These are phyloP conservation scores for Arctostaphylos glauca DNA, from an alignment of 148 eudicot genomes.

Conservation along the genomic window DNA sequence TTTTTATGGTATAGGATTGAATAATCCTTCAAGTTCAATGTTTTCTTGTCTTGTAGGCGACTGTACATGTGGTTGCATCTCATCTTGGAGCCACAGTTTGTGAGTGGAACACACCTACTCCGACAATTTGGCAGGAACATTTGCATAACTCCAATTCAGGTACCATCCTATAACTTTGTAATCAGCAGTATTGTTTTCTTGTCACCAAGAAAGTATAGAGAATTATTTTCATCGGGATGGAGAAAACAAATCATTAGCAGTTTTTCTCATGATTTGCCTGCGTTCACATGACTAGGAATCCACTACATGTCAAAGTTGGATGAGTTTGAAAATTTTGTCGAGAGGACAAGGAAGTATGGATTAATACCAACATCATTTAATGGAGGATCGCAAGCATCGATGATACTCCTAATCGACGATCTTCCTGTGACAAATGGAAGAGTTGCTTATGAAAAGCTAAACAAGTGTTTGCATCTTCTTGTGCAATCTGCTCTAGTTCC, in stretches of 20 bases:
- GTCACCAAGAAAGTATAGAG: background rate
- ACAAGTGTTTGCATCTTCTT: conserved; percentile 67
- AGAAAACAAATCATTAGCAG: background rate
- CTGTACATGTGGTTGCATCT: conserved; percentile 69
- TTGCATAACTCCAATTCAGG: conserved; percentile 67
- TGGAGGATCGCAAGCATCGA: conserved; percentile 33
- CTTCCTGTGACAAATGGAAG: conserved; percentile 82
- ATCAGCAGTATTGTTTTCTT: background rate
- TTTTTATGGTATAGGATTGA: background rate
- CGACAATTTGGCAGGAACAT: conserved; percentile 95
- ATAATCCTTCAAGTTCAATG: conserved; percentile 4
- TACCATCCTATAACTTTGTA: conserved; percentile 21
- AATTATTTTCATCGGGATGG: background rate
- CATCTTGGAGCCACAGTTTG: conserved; percentile 64
- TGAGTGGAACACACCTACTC: conserved; percentile 97
- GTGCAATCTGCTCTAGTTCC: conserved; percentile 73
- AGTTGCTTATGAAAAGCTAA: conserved; percentile 60
- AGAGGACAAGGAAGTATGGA: conserved; percentile 79
- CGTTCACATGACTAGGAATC: conserved; percentile 36
- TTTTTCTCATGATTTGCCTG: conserved; percentile 2
- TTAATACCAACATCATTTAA: conserved; percentile 42
- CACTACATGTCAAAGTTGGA: conserved; percentile 85
- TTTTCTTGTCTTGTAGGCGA: conserved; percentile 50
- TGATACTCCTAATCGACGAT: conserved; percentile 81
- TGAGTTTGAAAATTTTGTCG: conserved; percentile 88